Base-by-base conservation (phyloP, 441 rosid genomes). In the Melastoma candidum region DNA sequence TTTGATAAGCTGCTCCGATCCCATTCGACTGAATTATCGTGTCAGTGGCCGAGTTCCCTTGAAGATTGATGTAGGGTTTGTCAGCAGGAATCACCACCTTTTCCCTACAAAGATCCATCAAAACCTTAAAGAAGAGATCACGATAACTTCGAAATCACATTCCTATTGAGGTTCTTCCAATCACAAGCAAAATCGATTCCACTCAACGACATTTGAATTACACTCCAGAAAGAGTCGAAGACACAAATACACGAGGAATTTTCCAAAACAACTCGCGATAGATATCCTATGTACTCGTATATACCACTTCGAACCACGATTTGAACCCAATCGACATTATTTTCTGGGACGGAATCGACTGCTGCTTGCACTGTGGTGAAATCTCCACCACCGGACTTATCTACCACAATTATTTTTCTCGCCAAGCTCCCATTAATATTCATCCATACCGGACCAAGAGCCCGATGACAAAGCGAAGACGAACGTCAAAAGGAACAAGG, bases 51-150 rank as follows among this genome's bases (percentile, higher is more conserved):
- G 12, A 9, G 1, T 51, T 44, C 44, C 55, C 55, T 0, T 51
- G 44, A 25, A 51, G 45, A 24, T 13, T 27, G 55, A 51, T 39
- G 55, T 32, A 29, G 12, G 32, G 45, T 36, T 51, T 51, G 7
- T 11, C 11, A 4, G 2, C 0, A 27, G 55, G 44, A 6, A 51
- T 10, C 25, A 12, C 17, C 26, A 32, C 45, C 26, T 32, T 51
- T 32, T 51, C 55, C 0, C 44, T 51, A 29, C 36, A 29, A 29
- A 29, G 7, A 29, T 3, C 36, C 36, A 29, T 29, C 36, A 29
- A 29, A 29, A 29, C 36, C 36, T 3, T 3, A 29, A 29, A 29
- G 36, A 29, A 29, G 7, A 29, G 7, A 29, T 3, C 3, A 29
- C 3, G 3, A 3, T 29, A 29, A 3, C 36, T 29, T 29, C 36